Evolutionary conservation across 129 eudicot species (phyloP), one percentile per base, ranked within the genome.

Genomic region (Saposhnikovia divaricata): DNA sequence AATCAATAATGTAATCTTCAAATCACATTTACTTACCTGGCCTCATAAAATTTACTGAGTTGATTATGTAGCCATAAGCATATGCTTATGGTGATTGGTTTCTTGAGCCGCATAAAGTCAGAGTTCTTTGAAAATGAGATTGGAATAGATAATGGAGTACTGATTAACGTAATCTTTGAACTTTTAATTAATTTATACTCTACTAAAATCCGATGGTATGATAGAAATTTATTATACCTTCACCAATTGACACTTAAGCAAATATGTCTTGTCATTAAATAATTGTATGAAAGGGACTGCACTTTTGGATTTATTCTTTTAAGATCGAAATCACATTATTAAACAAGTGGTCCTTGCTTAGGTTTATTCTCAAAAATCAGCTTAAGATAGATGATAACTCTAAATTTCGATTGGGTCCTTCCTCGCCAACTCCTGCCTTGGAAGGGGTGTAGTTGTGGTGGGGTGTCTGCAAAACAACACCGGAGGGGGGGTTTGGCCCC

Each of bases 291-390:
- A 37, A 71, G 75, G 12, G 75, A 71, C 75, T 16, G 25, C 43
- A 71, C 45, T 71, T 71, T 71, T 39, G 75, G 75, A 71, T 71
- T 71, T 71, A 71, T 71, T 69, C 44, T 34, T 11, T 34, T 1
- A 37, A 38, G 74, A 69, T 28, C 40, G 44, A 69, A 69, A 38
- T 69, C 74, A 4, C 42, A n/a, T 4, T 69, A 13, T 69, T 34
- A 34, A 38, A 34, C 9, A 61, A 25, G 69, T n/a, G 69, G 69
- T n/a, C 69, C 69, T 25, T 9, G 2, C 4, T 59, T 2, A 61
- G 75, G 28, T 34, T 71, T 71, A 39, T 71, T 28, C 73, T 27
- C 73, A 31, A 68, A 34, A 34, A 68, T 68, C 40, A 31, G 73
- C 44, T 71, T 37, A 19, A 39, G 25, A 71, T n/a, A n/a, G n/a